Evolutionary conservation across 2,329 filamentous ascomycete species (phyloP).

Genomic region (Aphanocladium album): DNA sequence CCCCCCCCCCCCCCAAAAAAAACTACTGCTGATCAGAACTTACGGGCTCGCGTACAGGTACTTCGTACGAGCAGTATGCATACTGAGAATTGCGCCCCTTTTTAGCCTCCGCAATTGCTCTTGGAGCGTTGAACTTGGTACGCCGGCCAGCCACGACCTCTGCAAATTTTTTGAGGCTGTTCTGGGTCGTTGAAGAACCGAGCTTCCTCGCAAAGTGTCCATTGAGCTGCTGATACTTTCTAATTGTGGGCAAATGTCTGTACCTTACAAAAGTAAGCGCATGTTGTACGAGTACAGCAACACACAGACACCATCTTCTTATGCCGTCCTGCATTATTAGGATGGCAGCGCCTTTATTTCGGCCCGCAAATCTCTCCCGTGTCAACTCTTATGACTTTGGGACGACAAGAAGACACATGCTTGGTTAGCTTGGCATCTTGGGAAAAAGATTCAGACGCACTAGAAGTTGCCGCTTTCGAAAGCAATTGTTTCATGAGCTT

Average conservation of each 20-base stretch:
- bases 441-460: neutral
- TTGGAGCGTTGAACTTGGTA: neutral
- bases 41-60: neutral
- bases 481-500: too few species aligned
- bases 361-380: neutral
- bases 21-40: neutral
- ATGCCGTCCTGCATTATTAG: neutral
- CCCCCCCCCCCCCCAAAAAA: neutral
- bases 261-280: too few species aligned
- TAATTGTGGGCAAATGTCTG: neutral
- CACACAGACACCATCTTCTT: neutral
- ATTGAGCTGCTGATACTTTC: neutral
- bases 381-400: neutral
- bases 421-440: too few species aligned
- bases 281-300: neutral
- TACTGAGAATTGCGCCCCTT: neutral
- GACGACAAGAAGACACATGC: neutral
- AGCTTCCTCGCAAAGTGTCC: neutral
- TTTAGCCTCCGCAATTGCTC: neutral
- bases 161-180: neutral
- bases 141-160: neutral
- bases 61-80: neutral
- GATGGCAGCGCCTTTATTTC: neutral
- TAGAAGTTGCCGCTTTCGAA: too few species aligned
- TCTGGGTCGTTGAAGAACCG: neutral